Conservation (phyloP, 768 basidiomycete species). For the Boletus rufocinnamomeus region DNA sequence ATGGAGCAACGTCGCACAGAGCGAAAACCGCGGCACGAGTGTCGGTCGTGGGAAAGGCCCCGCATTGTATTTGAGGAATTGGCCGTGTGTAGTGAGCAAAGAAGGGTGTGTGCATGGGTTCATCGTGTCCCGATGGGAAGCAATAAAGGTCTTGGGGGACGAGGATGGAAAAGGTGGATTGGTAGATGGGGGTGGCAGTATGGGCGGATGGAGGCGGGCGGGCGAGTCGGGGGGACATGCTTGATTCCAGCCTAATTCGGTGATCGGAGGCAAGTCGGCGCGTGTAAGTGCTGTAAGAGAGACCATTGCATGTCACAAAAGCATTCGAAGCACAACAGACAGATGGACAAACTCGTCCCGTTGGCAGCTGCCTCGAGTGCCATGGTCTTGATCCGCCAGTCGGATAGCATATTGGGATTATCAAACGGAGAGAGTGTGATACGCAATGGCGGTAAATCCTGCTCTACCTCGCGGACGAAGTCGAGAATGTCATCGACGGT, state of each 20-base stretch:
- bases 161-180: too few relatives aligned
- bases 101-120: too few relatives aligned
- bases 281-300: conserved; percentile 28
- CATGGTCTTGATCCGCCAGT: too few relatives aligned
- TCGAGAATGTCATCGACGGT: conserved; percentile 19
- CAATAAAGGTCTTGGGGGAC: too few relatives aligned
- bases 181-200: too few relatives aligned
- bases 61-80: too few relatives aligned
- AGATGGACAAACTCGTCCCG: conserved; percentile 26
- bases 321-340: neutral
- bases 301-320: neutral
- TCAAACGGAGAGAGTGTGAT: conserved; percentile 34
- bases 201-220: too few relatives aligned
- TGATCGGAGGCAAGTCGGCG: conserved; percentile 37
- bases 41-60: conserved; percentile 47
- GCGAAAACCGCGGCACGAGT: conserved; percentile 55
- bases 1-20: conserved; percentile 51
- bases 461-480: too few relatives aligned
- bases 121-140: too few relatives aligned
- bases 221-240: too few relatives aligned
- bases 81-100: too few relatives aligned
- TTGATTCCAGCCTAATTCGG: conserved; percentile 25
- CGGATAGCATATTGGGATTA: conserved; percentile 30
- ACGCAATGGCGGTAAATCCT: conserved; percentile 35
- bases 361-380: conserved; percentile 31